phyloP scores from a whole-genome alignment of 805 yeast genomes.

The Pichia cephalocereana region DNA sequence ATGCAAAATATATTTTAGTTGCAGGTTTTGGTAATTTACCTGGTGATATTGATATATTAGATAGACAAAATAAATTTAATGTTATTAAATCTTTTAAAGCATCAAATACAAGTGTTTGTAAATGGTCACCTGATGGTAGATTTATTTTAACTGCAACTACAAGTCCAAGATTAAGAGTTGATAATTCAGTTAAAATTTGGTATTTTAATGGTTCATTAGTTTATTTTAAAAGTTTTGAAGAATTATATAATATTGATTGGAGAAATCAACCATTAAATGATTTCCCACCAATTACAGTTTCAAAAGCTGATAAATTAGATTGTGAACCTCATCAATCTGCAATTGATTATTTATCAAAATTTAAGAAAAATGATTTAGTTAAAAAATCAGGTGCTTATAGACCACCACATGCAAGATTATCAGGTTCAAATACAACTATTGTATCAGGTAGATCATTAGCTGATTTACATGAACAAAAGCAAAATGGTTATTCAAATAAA shows the following conservation, averaged over 20 bases:
- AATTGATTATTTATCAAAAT: conserved; percentile 41
- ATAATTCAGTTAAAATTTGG: conserved; percentile 91
- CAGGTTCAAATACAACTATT: conserved; percentile 34
- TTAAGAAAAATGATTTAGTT: conserved; percentile 15
- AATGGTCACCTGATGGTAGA: conserved; percentile 97
- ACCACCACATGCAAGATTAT: conserved; percentile 81
- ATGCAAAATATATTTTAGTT: conserved; percentile 80
- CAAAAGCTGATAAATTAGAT: conserved; percentile 29
- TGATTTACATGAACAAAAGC: conserved; percentile 40
- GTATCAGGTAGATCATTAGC: conserved; percentile 42
- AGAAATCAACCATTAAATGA: conserved; percentile 49
- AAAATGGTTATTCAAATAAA: conserved; percentile 2
- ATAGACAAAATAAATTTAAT: conserved; percentile 76
- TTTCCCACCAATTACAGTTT: conserved; percentile 45
- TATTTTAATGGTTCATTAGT: conserved; percentile 79
- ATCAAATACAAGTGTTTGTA: conserved; percentile 89
- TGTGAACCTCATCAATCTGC: conserved; percentile 73
- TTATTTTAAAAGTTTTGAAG: conserved; percentile 70
- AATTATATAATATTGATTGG: conserved; percentile 79
- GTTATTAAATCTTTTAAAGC: conserved; percentile 82
- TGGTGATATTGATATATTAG: conserved; percentile 92
- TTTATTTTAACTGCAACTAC: conserved; percentile 92
- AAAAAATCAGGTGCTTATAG: conserved; percentile 86
- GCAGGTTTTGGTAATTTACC: conserved; percentile 98
- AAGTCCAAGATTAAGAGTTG: conserved; percentile 93